Evolutionary conservation across 164 flowering plant genomes (phyloP), one percentile per base, ranked within the genome.

Genomic region (Nymphaea thermarum): DNA sequence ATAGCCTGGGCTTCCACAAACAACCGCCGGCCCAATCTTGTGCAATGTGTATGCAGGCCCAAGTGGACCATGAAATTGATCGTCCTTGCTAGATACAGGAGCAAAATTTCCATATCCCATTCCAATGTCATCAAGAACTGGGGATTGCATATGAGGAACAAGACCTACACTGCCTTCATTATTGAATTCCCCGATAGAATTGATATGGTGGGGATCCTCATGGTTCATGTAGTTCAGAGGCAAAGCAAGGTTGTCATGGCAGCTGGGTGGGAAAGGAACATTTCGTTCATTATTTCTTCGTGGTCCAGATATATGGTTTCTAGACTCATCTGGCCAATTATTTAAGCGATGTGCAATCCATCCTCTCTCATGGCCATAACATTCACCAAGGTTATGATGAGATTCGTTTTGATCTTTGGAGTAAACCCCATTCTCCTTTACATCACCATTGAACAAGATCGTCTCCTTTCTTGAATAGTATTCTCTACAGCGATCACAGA

Each of bases 321-420:
- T 81, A 42, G 76, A 74, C 65, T 91, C 97, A 63, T 90, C 98
- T 63, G 65, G 76, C 55, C 77, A 82, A 67, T 82, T 73, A 73
- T 69, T 83, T 67, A 82, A 36, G 60, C 80, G 95, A 57, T 78
- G 91, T 63, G 77, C 17, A 61, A 73, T 66, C 96, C 96, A 82
- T 60, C 91, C 91, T 77, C 87, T 79, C 44, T 90, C 98, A 66
- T 81, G 87, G 72, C 55, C 67, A 6, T 77, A 88, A 71, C 74
- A 66, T 57, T 89, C 93, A 71, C 72, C 75, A 63, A 77, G 81
- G 44, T 71, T 70, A 15, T 79, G 17, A 14, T 80, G 81, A 4
- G 71, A 76, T 66, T 85, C 89, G 68, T 41, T 80, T 66, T 76
- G 87, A 57, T 89, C 91, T 70, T 75, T 79, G 3, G 75, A 65